A percentile compares a stretch with the other conserved stretches of the same genome.
These are phyloP conservation scores for Saccharomyces hybrid DNA, from an alignment of 1,139 yeast species.

Conservation along the genomic window DNA sequence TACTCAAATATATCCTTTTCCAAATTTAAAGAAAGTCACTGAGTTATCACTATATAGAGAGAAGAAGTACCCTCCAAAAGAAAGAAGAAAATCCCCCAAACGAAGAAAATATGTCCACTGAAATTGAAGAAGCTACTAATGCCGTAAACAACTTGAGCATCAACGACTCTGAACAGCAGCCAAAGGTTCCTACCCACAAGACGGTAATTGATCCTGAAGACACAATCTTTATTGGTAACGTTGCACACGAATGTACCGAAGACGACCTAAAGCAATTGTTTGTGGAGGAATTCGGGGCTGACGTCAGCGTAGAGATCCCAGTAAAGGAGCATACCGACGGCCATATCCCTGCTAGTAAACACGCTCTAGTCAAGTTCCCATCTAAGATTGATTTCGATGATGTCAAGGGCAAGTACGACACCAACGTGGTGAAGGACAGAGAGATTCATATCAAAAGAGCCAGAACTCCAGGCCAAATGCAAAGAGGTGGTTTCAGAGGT, in stretches of 20 bases:
- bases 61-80: background rate
- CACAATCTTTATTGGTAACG: conserved; percentile 30
- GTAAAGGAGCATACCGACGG: conserved; percentile 20
- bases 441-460: conserved; percentile 30
- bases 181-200: conserved; percentile 7
- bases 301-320: conserved; percentile 29
- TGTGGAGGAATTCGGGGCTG: conserved; percentile 19
- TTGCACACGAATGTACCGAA: conserved; percentile 26
- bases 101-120: conserved; percentile 8
- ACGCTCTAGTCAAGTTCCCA: conserved; percentile 31
- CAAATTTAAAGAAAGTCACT: background rate
- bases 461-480: conserved; percentile 20
- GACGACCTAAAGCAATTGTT: conserved; percentile 26
- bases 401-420: conserved; percentile 28
- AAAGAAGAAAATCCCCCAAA: background rate
- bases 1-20: background rate
- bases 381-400: conserved; percentile 26
- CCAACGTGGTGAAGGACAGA: conserved; percentile 25
- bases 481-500: conserved; percentile 12
- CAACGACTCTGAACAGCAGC: conserved; percentile 5
- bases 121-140: conserved; percentile 7
- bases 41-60: conserved; percentile 3
- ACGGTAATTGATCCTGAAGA: conserved; percentile 29
- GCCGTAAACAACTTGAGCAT: conserved; percentile 2
- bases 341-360: conserved; percentile 25